Evolutionary conservation across 2,329 filamentous ascomycete species (phyloP).

Genomic region (Cryphonectria radicalis): DNA sequence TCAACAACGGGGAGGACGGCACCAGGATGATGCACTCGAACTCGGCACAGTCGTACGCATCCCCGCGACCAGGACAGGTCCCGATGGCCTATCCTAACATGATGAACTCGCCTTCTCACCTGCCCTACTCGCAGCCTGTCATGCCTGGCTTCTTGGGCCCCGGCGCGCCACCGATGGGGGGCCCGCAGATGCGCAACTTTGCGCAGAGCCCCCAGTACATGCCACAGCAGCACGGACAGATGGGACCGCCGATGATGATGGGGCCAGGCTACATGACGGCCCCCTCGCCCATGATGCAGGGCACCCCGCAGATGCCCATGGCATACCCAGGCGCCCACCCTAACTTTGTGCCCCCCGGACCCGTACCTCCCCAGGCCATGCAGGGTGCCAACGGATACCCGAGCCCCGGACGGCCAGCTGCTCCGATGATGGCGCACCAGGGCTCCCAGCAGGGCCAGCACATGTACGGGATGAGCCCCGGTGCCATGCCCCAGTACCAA

Average conservation of each 20-base stretch:
- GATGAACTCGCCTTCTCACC: constrained; percentile 70
- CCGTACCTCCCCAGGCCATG: constrained; percentile 59
- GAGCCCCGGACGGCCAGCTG: constrained; percentile 79
- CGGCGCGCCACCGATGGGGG: constrained; percentile 67
- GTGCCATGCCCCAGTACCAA: constrained; percentile 65
- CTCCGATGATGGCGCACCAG: constrained; percentile 93
- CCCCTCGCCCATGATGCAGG: constrained; percentile 70
- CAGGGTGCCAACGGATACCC: constrained; percentile 78
- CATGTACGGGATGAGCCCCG: constrained; percentile 76
- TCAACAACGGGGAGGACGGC: constrained; percentile 79
- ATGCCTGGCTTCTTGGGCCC: constrained; percentile 73
- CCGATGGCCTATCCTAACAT: constrained; percentile 69
- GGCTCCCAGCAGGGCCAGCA: constrained; percentile 89
- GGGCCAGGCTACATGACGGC: constrained; percentile 78
- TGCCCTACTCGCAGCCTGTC: constrained; percentile 73
- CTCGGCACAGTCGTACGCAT: constrained; percentile 83
- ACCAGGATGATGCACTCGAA: constrained; percentile 82
- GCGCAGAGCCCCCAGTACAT: constrained; percentile 76
- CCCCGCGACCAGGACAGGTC: constrained; percentile 74
- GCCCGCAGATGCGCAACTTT: constrained; percentile 67
- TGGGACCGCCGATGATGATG: constrained; percentile 88
- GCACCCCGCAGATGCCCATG: constrained; percentile 78
- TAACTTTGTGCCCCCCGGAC: constrained; percentile 66
- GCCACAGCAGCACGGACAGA: constrained; percentile 69
- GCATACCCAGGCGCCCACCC: constrained; percentile 66